Base-by-base conservation (phyloP, 441 rosid genomes). In the Eruca vesicaria region DNA sequence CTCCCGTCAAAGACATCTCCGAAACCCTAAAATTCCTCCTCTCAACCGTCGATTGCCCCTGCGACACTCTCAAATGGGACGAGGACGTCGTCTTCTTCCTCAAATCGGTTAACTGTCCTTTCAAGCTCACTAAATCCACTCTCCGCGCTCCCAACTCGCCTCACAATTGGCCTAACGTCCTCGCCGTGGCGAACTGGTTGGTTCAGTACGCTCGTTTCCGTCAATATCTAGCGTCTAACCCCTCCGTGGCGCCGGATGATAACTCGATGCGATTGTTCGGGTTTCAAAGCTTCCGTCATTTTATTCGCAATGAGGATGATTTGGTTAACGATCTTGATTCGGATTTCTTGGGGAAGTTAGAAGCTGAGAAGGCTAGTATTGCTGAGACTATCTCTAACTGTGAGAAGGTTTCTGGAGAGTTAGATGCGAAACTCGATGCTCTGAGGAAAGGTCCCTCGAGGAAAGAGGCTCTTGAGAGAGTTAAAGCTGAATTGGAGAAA, bases 131-230 rank as follows among this genome's bases (percentile, higher is more conserved):
- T 69, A 91, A 88, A 80, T 93, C 98, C 19, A 76, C 89, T 6
- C 94, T 91, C 56, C 89, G 88, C 26, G 93, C 97, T 15, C 93
- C 92, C 5, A 89, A 87, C 31, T 85, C 98, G 11, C 99, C 93
- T 21, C 96, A 90, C 83, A 89, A 94, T 41, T 95, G 96, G 98
- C 98, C 98, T 12, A 80, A 84, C 5, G 86, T 84, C 69, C 88
- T 95, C 14, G 91, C 85, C 16, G 75, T 88, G 57, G 63, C 89
- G 11, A 90, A 89, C 77, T 93, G 98, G 98, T 41, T 93, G 31
- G 98, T 95, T 7, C 92, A 95, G 77, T 72, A 86, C 26, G 92
- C 86, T 5, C 74, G 76, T 65, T 86, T 72, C 63, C 66, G 12
- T 45, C 82, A 91, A 6, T 80, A 86, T 64, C 16, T 82, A 31